phyloP scores from a whole-genome alignment of 805 yeast genomes.

The Hanseniaspora vineae region DNA sequence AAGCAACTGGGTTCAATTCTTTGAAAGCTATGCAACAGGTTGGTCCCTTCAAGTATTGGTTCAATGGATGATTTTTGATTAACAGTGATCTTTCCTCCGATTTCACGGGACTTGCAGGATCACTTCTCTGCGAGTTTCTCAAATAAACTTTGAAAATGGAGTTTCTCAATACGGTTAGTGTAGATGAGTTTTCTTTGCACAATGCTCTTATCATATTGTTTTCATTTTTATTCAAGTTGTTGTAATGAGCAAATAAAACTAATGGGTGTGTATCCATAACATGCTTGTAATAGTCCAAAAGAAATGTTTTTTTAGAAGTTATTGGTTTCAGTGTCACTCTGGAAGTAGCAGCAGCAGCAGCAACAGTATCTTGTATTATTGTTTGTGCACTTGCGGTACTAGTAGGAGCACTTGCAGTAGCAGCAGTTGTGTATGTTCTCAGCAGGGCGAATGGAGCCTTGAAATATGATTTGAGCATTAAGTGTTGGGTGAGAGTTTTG shows the following conservation, averaged over 20 bases:
- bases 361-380: conserved; percentile 6
- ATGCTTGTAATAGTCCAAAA: conserved; percentile 68
- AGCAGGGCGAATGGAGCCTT: too few relatives aligned
- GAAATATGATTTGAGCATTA: too few relatives aligned
- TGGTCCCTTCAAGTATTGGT: conserved; percentile 68
- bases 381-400: not conserved
- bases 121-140: conserved; percentile 51
- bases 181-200: conserved; percentile 45
- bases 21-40: conserved; percentile 65
- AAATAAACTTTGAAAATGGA: conserved; percentile 63
- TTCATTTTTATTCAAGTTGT: conserved; percentile 62
- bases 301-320: conserved; percentile 71
- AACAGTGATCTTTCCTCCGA: conserved; percentile 19
- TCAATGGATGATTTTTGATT: conserved; percentile 46
- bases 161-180: conserved; percentile 54
- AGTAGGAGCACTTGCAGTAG: not conserved
- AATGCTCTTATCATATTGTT: conserved; percentile 55
- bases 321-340: conserved; percentile 46
- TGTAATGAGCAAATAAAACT: conserved; percentile 72
- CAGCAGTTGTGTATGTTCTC: too few relatives aligned
- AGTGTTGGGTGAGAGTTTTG: too few relatives aligned
- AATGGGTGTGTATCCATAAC: conserved; percentile 57
- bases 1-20: conserved; percentile 55
- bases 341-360: too few relatives aligned
- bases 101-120: conserved; percentile 43